Base-by-base conservation (phyloP, 139 green algal species). In the Asterochloris erici region DNA sequence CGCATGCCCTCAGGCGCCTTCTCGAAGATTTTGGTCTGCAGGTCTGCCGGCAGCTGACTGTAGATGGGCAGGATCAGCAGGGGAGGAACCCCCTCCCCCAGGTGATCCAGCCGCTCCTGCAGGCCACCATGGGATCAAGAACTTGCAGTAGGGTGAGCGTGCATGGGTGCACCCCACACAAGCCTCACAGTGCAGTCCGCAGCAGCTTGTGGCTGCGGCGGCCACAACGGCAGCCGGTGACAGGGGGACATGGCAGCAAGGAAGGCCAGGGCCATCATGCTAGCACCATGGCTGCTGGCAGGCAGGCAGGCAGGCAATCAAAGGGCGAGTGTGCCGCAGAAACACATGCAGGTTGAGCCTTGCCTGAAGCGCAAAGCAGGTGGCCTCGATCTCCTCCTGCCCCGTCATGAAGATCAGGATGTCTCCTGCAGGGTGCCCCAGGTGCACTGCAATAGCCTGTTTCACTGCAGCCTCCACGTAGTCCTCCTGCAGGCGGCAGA, bases 401-500 rank as follows among this genome's bases (percentile, higher is more conserved):
- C 92, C 93, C 11, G 97, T 99, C 94, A 99, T 97, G 93, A 99
- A 99, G 83, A 99, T 97, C 60, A 99, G 93, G 88, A 99, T 98
- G 89, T 99, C 97, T 0, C 95, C 96, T 2, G 88, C 85, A 21
- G 92, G 87, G 86, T 98, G 93, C 4, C 93, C 89, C 73, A 99
- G 84, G 90, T 99, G 96, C 83, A 98, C 97, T 38, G 95, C 94
- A 54, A 99, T 83, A 0, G 94, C 95, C 87, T 98, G 96, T 91
- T 99, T 99, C 11, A 99, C 94, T 0, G 96, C 97, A 61, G 96
- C 97, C 74, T 98, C 94, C 73, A 99, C 95, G 64, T 98, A 98
- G 89, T 99, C 97, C 89, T 98, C 95, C 88, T 97, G 38, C 38
- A 54, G 38, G 38, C 38, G 6, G 38, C 38, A 54, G 38, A 54